A percentile compares a stretch with the other conserved stretches of the same genome.
phyloP scores from a whole-genome alignment of 2,329 filamentous ascomycete species.

The Kalmusia sp. region DNA sequence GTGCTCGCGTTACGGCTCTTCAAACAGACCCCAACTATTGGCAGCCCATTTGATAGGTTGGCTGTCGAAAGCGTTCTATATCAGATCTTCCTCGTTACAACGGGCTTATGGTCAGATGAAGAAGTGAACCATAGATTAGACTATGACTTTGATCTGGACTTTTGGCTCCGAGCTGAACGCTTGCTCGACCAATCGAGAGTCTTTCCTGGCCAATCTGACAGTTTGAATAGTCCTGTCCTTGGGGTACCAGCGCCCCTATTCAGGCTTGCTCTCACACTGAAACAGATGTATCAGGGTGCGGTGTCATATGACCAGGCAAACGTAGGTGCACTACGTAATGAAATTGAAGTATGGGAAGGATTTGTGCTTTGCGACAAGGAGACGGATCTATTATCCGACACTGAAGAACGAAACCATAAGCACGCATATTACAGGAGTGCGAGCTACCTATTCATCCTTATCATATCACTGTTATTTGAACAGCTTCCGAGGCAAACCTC shows the following conservation, averaged over 20 bases:
- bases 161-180: slow-evolving; percentile 21
- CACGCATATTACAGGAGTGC: slow-evolving; percentile 16
- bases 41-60: slow-evolving; percentile 19
- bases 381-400: slow-evolving; percentile 8
- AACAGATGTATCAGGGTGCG: slow-evolving; percentile 14
- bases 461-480: slow-evolving; percentile 21
- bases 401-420: background rate
- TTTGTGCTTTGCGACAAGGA: slow-evolving; percentile 12
- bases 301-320: background rate
- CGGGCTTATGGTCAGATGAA: slow-evolving; percentile 22
- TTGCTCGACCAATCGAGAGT: slow-evolving; percentile 13
- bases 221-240: slow-evolving; percentile 24
- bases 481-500: slow-evolving; percentile 1
- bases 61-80: slow-evolving; percentile 26
- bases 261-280: slow-evolving; percentile 18
- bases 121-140: slow-evolving; percentile 2
- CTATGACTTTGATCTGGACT: slow-evolving; percentile 18
- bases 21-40: slow-evolving; percentile 2
- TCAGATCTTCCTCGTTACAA: slow-evolving; percentile 24
- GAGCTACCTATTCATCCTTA: slow-evolving; percentile 20
- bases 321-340: slow-evolving; percentile 9
- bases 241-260: slow-evolving; percentile 21
- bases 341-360: slow-evolving; percentile 22
- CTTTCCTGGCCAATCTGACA: slow-evolving; percentile 17
- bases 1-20: slow-evolving; percentile 19